These are phyloP conservation scores for Globisporangium carolinianum DNA, from an alignment of 352 stramenopile genomes.

Conservation along the genomic window DNA sequence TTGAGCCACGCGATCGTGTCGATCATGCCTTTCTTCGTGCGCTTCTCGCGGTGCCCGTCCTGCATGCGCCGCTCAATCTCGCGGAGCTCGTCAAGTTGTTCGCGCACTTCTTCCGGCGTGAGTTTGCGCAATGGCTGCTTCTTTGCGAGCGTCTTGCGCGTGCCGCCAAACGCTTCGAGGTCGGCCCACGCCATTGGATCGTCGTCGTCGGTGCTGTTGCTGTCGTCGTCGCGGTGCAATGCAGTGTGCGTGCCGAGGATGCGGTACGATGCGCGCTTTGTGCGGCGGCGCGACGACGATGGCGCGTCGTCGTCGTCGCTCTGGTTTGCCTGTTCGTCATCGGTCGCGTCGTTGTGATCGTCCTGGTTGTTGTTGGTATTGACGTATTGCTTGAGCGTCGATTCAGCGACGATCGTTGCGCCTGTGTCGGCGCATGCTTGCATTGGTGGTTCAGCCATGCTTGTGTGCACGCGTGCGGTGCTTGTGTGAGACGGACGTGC, in stretches of 20 bases:
- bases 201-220: constrained; percentile 12
- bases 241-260: constrained; percentile 18
- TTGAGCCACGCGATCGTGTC: constrained; percentile 72
- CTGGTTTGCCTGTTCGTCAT: no score
- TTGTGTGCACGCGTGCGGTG: no score
- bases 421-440: no score
- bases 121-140: constrained; percentile 19
- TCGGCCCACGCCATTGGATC: constrained; percentile 43
- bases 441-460: no score
- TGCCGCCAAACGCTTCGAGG: constrained; percentile 33
- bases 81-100: constrained; percentile 12
- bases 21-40: constrained; percentile 32
- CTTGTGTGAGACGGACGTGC: no score
- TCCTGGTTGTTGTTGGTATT: no score
- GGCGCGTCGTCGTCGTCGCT: neutral
- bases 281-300: neutral
- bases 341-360: no score
- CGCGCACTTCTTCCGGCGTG: constrained; percentile 18
- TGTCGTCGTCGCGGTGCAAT: constrained; percentile 2
- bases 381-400: no score
- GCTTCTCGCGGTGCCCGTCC: constrained; percentile 12
- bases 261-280: constrained; percentile 15
- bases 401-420: no score
- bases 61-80: constrained; percentile 14
- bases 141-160: constrained; percentile 39